Evolutionary conservation across 192 early-diverging fungal species (phyloP).

Genomic region (Backusella morwellensis): DNA sequence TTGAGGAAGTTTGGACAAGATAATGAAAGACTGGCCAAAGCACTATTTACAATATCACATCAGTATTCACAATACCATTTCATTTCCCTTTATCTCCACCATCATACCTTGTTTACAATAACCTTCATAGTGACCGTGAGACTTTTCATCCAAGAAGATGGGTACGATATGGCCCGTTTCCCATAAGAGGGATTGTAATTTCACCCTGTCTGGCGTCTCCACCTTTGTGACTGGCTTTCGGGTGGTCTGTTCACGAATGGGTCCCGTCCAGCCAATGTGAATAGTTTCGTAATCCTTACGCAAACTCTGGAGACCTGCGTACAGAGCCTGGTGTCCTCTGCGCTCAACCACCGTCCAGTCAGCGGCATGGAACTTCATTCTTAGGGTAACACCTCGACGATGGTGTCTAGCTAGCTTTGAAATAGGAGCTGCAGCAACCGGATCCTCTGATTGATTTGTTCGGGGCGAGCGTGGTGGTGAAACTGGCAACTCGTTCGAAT

Average conservation of each 20-base stretch:
- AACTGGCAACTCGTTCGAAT: conserved; percentile 6
- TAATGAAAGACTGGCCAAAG: conserved; percentile 98
- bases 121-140: conserved; percentile 91
- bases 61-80: no score
- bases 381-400: conserved; percentile 14
- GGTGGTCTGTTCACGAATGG: conserved; percentile 46
- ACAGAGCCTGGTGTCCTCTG: conserved; percentile 87
- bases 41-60: conserved; percentile 40
- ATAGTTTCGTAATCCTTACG: conserved; percentile 55
- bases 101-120: conserved; percentile 88
- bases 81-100: no score
- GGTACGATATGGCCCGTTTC: conserved; percentile 65
- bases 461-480: conserved; percentile 1
- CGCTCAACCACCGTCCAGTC: conserved; percentile 46
- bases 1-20: conserved; percentile 77
- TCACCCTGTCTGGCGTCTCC: conserved; percentile 54
- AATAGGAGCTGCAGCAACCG: conserved; percentile 26
- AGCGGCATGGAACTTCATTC: conserved; percentile 29
- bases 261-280: conserved; percentile 78
- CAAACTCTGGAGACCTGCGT: conserved; percentile 82
- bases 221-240: conserved; percentile 42
- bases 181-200: conserved; percentile 59
- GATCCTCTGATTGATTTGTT: not conserved
- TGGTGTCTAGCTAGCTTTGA: conserved; percentile 29
- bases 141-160: conserved; percentile 79